Evolutionary conservation across 2,329 filamentous ascomycete species (phyloP), one percentile per base, ranked within the genome.

Genomic region (Pseudogymnoascus sp.): DNA sequence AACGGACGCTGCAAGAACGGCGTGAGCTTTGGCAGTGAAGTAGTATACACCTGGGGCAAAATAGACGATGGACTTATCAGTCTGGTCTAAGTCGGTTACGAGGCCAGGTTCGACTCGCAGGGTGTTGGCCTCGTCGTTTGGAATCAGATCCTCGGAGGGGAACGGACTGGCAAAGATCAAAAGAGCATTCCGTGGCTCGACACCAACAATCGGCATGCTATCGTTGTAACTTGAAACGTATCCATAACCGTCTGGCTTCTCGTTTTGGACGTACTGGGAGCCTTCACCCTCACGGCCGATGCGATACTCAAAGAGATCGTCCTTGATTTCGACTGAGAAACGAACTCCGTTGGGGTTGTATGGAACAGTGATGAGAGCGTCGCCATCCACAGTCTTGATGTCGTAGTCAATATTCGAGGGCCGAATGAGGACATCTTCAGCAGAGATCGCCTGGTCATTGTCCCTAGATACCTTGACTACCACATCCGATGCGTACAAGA

Each of bases 151-250:
- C 5, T 40, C 7, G 4, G 66, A 4, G 9, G 64, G 65, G 21
- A 70, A 70, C 2, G 73, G 72, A 53, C 72, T 74, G n/a, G 70
- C 68, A 65, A 74, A 74, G 46, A 75, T 68, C 29, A 75, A 62
- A 13, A 74, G 68, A 10, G 71, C 67, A 56, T 74, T 71, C 38
- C 67, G 65, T 15, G 72, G 72, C 62, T 74, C 72, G 2, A 68
- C 59, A 17, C 71, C 67, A 53, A 74, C 67, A 23, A 72, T 62
- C 23, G 67, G 65, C 15, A 67, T 70, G 31, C 53, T 42, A 26
- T 26, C 26, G 31, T 38, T 23, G 21, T 56, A 59, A 3, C 33
- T 21, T 33, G 46, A 13, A 3, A 65, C 62, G 56, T 67, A 65
- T 21, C 35, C 33, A 21, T 62, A 31, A n/a, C 56, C 64, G 19